Evolutionary conservation across 176 grass and related monocot species (phyloP), one percentile per base, ranked within the genome.

Genomic region (Rhynchospora tenuis): DNA sequence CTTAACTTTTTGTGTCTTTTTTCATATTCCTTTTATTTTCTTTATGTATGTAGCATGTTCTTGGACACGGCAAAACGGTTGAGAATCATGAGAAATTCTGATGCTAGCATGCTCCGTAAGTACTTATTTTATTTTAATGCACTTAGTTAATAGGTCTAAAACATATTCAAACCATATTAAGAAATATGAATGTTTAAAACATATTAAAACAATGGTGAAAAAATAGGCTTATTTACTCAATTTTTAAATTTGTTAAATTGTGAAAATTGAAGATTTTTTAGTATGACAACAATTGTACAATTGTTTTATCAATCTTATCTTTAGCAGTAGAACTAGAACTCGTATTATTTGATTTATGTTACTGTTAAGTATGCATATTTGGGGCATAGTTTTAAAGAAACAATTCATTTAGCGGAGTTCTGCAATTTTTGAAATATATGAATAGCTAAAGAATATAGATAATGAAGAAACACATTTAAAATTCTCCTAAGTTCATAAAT

Each of bases 31-130:
- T 77, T 20, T 28, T 23, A 63, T n/a, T 23, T 64, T 0, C 2
- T 83, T 63, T 66, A 3, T 61, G 54, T 16, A 23, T 83, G 45
- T 78, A 90, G 88, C 31, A 86, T 90, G 81, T 90, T 90, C 60
- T 27, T 90, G 73, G 81, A 86, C 23, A 90, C 73, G 15, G 84
- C 70, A 28, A 87, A 84, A 44, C 83, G 85, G 73, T 73, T 90
- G 59, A 86, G 88, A 80, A 87, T 90, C 31, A 87, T 90, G 88
- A 90, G 73, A 77, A 90, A 76, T 27, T 80, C 80, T 55, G 84
- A 84, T 57, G 84, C 68, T 64, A 83, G 38, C 51, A 69, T 26
- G 27, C 52, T 56, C 13, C 12, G 63, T 84, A n/a, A 56, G 48
- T 68, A 57, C 44, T 51, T 29, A 6, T 58, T 7, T 65, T 27